Evolutionary conservation across 73 alveolate genomes (phyloP).

Genomic region (Stentor roeselii): DNA sequence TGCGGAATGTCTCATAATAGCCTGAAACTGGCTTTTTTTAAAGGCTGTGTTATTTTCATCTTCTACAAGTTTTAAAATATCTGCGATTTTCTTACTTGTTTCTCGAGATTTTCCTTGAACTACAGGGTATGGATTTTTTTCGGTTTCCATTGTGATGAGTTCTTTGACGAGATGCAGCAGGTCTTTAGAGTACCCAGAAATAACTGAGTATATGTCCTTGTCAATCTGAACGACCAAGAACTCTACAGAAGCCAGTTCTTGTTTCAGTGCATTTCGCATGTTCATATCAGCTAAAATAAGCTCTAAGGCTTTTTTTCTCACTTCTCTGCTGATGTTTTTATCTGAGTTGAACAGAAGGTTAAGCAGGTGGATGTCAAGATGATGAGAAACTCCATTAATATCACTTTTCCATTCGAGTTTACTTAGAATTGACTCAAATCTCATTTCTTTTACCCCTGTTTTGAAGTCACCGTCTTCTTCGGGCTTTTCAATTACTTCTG

Average conservation of each 20-base stretch:
- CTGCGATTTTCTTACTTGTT: too few relatives aligned
- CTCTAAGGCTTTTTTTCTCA: slow-evolving; percentile 15
- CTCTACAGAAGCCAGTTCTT: background rate
- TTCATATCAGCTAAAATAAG: background rate
- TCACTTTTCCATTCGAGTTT: slow-evolving; percentile 1
- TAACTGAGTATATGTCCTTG: background rate
- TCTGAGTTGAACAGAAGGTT: background rate
- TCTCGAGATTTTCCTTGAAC: too few relatives aligned
- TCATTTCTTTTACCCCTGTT: too few relatives aligned
- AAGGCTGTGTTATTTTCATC: background rate
- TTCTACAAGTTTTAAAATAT: too few relatives aligned
- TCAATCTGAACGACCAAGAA: background rate
- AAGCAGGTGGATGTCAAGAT: slow-evolving; percentile 1
- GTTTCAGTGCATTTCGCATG: background rate
- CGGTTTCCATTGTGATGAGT: background rate
- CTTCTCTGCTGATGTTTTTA: slow-evolving; percentile 1
- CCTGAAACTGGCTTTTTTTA: background rate
- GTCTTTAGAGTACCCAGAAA: too few relatives aligned
- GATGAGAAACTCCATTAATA: background rate
- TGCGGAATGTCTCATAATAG: background rate
- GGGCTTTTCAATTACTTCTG: too few relatives aligned
- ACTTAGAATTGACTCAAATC: too few relatives aligned
- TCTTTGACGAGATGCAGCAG: too few relatives aligned
- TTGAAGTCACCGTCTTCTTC: too few relatives aligned
- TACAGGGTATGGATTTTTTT: too few relatives aligned